Base-by-base conservation (phyloP, 2,329 filamentous ascomycete species). In the Magnaporthiopsis incrustans region DNA sequence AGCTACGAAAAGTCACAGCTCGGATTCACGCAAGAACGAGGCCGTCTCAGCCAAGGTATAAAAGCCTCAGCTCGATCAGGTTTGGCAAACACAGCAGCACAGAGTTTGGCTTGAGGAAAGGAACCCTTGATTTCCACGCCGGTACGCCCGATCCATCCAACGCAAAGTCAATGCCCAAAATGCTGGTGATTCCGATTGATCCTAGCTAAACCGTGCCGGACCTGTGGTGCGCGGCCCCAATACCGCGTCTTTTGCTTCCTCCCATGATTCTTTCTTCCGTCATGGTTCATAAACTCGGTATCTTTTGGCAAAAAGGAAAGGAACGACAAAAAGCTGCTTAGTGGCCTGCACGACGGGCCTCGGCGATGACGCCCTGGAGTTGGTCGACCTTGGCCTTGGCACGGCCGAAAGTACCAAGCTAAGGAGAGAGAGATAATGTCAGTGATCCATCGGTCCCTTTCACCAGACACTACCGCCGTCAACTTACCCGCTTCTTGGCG, bases 311-410 rank as follows among this genome's bases (percentile, higher is more conserved):
- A 53, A 53, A 53, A 53, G 22, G 22, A n/a, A 38, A 53, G 11
- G 33, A 53, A 53, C 6, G 26, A 61, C 25, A 14, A 61, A 14
- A 12, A 53, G 33, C 25, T 59, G 56, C 35, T 85, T 85, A 86
- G 80, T 86, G 84, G 72, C 75, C 81, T 69, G 79, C 77, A 74
- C 83, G 81, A 82, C 94, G 93, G 78, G 93, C 89, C 85, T 98
- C 95, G 76, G 94, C 92, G 78, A 99, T 99, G 81, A 99, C 91
- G 76, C 91, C 88, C 84, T 92, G 91, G 84, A 99, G 92, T 85
- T 98, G 94, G 79, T 99, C 95, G 73, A 99, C 95, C 94, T 99
- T 99, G 80, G 87, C 89, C 94, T 99, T 99, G 77, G 94, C 94
- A 81, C 95, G 94, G 77, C 91, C 91, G 82, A 98, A 98, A 74